These are phyloP conservation scores for Candida caryicola DNA, from an alignment of 805 yeast species.

Conservation along the genomic window DNA sequence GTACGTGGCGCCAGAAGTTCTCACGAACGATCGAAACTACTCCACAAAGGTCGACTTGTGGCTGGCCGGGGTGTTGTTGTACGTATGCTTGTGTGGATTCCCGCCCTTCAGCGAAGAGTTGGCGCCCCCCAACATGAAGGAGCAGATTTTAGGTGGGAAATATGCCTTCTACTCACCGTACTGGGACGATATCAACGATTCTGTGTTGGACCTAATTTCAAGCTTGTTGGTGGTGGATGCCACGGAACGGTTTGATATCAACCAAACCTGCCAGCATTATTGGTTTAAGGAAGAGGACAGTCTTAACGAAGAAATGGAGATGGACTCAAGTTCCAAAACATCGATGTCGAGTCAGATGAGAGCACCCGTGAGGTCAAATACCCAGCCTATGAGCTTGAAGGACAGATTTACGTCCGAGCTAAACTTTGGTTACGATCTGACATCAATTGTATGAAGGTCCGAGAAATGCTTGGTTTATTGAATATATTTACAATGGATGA, in stretches of 20 bases:
- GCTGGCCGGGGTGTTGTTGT: conserved; percentile 77
- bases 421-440: conserved; percentile 5
- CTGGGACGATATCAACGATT: conserved; percentile 70
- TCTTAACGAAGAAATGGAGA: conserved; percentile 1
- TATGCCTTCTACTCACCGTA: conserved; percentile 77
- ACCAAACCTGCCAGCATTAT: conserved; percentile 37
- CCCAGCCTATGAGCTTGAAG: conserved; percentile 28
- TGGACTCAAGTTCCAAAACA: conserved; percentile 1
- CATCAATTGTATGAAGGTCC: conserved; percentile 7
- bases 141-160: conserved; percentile 64
- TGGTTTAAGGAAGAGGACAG: conserved; percentile 40
- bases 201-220: conserved; percentile 63
- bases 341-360: conserved; percentile 12
- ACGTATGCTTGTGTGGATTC: conserved; percentile 79
- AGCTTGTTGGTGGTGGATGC: conserved; percentile 57
- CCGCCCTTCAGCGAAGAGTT: conserved; percentile 83
- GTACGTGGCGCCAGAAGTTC: conserved; percentile 80
- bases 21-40: conserved; percentile 53
- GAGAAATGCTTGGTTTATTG: not conserved
- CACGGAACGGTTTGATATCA: conserved; percentile 39
- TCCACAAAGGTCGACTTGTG: conserved; percentile 75
- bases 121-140: conserved; percentile 76
- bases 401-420: conserved; percentile 25
- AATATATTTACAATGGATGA: not conserved
- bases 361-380: conserved; percentile 19